A percentile compares a stretch with the other conserved stretches of the same genome.
These are phyloP conservation scores for Fraxinus velutina DNA, from an alignment of 305 asterid species.

Conservation along the genomic window DNA sequence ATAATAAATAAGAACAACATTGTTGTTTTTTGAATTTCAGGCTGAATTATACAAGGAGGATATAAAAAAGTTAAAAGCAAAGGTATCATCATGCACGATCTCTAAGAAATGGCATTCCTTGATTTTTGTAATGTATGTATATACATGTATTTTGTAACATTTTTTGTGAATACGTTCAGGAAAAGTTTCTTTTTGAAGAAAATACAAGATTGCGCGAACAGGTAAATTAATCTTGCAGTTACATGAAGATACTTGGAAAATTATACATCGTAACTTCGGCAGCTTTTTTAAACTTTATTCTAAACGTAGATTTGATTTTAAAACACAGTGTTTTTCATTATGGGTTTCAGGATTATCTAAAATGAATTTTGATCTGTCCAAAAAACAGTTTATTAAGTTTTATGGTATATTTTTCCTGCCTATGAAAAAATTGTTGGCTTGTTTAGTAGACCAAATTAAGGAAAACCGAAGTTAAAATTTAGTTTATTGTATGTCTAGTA, in stretches of 20 bases:
- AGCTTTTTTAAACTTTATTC: neutral
- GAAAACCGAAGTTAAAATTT: neutral
- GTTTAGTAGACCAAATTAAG: neutral
- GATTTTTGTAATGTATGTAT: neutral
- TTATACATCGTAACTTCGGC: neutral
- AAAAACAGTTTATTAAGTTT: neutral
- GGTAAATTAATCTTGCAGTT: conserved; percentile 28
- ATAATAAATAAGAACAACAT: neutral
- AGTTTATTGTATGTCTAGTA: neutral
- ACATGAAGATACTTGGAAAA: neutral
- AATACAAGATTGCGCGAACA: conserved; percentile 39
- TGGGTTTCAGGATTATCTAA: neutral
- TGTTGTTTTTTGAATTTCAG: conserved; percentile 33
- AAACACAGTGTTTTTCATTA: neutral
- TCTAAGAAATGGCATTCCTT: neutral
- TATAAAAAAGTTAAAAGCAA: conserved; percentile 38
- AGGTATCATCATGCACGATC: conserved; percentile 34
- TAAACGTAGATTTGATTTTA: neutral
- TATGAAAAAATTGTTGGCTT: neutral
- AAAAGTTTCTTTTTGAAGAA: conserved; percentile 40
- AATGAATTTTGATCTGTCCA: neutral
- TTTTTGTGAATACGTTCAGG: conserved; percentile 27
- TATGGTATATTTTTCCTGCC: neutral
- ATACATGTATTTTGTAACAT: neutral
- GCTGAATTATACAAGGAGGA: conserved; percentile 53